Evolutionary conservation across 2,329 filamentous ascomycete genomes (phyloP).

Genomic region (Nigrospora osmanthi): DNA sequence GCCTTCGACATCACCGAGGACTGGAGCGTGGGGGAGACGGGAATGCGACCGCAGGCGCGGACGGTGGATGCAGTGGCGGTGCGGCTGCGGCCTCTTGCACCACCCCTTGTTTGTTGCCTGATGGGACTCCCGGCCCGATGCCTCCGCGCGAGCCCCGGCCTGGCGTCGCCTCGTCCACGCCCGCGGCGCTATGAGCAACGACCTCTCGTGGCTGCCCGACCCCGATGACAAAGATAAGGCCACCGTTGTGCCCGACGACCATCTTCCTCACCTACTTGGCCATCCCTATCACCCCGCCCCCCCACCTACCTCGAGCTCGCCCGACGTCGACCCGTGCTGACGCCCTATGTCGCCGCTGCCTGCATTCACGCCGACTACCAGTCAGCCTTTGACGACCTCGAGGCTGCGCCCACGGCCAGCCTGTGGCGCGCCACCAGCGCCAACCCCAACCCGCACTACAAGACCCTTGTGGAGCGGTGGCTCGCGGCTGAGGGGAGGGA

Average conservation of each 20-base stretch:
- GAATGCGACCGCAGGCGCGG: slow-evolving; percentile 3
- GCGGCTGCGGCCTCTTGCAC: slow-evolving; percentile 26
- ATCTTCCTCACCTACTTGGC: neutral
- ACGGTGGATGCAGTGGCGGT: slow-evolving; percentile 8
- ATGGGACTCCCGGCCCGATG: slow-evolving; percentile 9
- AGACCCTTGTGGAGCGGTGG: too few relatives aligned
- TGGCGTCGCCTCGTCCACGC: slow-evolving; percentile 13
- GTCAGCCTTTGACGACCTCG: too few relatives aligned
- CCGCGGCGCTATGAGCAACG: slow-evolving; percentile 19
- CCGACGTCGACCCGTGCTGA: neutral
- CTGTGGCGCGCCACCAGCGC: too few relatives aligned
- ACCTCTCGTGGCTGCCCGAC: slow-evolving; percentile 10
- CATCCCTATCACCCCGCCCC: neutral
- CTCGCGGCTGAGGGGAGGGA: too few relatives aligned
- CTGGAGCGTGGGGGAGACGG: slow-evolving; percentile 9
- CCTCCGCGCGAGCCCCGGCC: too few relatives aligned
- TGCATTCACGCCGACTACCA: too few relatives aligned
- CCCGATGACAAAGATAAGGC: too few relatives aligned
- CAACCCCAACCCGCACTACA: too few relatives aligned
- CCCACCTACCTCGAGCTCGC: neutral
- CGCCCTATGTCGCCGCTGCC: neutral
- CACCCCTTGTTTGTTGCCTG: slow-evolving; percentile 27
- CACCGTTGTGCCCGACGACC: neutral
- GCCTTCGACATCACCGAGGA: slow-evolving; percentile 24
- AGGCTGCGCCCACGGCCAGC: too few relatives aligned